Base-by-base conservation (phyloP, 768 basidiomycete species). In the Suillus cothurnatus region DNA sequence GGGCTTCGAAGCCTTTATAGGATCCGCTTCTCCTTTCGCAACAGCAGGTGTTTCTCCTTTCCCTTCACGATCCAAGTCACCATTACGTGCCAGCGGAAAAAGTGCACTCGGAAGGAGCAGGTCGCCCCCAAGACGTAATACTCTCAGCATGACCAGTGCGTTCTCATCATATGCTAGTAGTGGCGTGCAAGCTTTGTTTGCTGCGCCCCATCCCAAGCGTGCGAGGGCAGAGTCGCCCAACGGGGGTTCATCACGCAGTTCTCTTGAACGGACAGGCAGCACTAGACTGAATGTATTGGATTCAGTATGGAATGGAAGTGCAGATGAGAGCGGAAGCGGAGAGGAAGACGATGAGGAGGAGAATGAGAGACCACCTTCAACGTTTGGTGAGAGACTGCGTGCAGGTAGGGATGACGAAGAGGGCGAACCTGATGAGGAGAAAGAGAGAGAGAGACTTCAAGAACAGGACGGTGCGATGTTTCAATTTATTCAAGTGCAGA, bases 321-420 rank as follows among this genome's bases (percentile, higher is more conserved):
- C 84, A 28, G 72, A 74, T 43, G 75, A 70, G 31, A 78, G 71
- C 49, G 74, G 71, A 36, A 74, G 73, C 26, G 76, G 78, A 11
- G 85, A 85, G 38, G 84, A 84, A 19, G 58, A 80, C 8, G 82
- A 83, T 6, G 73, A 49, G 1, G 71, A 69, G 57, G 72, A 68
- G 8, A 74, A 72, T 49, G 75, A 76, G 68, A 75, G 38, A 74
- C 76, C 62, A 76, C 79, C 61, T 32, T 73, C 75, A 61, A 72
- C 77, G 58, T 92, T 92, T 75, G 87, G 89, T 14, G 90, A 88
- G 72, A 87, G 84, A 63, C 72, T 92, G 68, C 80, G 91, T 61
- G 88, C 89, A 11, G 81, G 81, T 36, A 85, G 82, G 72, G 88
- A 88, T 61, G 85, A 84, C 4, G 85, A 88, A 0, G 85, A 86